A percentile compares a stretch with the other conserved stretches of the same genome.
These are phyloP conservation scores for Claviceps sp. DNA, from an alignment of 2,329 filamentous ascomycete genomes.

Conservation along the genomic window DNA sequence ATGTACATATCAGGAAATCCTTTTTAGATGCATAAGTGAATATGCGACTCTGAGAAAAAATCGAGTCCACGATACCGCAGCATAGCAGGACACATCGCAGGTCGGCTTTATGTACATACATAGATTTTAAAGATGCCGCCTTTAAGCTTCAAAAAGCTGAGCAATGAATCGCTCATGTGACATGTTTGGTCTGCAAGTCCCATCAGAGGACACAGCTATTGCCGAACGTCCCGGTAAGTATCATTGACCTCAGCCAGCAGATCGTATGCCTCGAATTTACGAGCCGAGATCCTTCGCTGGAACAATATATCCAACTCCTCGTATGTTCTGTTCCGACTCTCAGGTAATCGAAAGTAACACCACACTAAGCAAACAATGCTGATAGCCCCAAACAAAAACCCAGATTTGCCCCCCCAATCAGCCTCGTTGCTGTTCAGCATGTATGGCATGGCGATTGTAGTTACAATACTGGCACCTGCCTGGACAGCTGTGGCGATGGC, in stretches of 20 bases:
- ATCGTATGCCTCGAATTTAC: slow-evolving; percentile 9
- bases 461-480: slow-evolving; percentile 13
- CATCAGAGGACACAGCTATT: background rate
- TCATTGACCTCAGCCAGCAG: slow-evolving; percentile 7
- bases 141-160: background rate
- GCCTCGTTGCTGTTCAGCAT: slow-evolving; percentile 19
- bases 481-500: slow-evolving; percentile 17
- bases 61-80: too few relatives aligned
- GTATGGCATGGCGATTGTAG: slow-evolving; percentile 16
- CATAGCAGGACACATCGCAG: too few relatives aligned
- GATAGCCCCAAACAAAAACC: slow-evolving; percentile 17
- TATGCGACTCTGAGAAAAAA: too few relatives aligned
- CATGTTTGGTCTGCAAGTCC: background rate
- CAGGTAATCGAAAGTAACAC: slow-evolving; percentile 17
- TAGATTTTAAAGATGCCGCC: too few relatives aligned
- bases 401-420: slow-evolving; percentile 19
- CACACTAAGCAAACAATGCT: slow-evolving; percentile 13
- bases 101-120: too few relatives aligned
- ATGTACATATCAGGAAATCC: too few relatives aligned
- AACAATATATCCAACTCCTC: slow-evolving; percentile 20
- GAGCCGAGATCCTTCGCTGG: slow-evolving; percentile 8
- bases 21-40: too few relatives aligned
- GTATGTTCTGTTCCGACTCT: slow-evolving; percentile 16
- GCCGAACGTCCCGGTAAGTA: background rate
- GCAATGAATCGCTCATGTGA: background rate